Conservation (phyloP, 1,284 basidiomycete species). For the Tilletia walkeri region DNA sequence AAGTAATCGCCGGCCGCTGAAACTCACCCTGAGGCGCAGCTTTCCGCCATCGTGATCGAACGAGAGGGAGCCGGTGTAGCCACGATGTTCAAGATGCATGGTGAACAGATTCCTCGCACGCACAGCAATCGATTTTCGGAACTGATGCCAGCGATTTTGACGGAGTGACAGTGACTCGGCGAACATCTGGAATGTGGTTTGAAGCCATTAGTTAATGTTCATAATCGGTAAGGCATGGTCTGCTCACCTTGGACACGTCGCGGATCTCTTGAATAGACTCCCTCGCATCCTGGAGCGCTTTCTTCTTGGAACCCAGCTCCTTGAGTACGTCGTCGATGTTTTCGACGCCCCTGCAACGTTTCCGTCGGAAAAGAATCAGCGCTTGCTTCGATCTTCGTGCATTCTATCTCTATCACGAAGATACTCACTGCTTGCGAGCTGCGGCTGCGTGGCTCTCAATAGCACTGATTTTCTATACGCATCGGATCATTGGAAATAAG, state of each 20-base stretch:
- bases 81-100: slow-evolving; percentile 76
- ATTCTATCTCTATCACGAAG: not conserved
- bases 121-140: slow-evolving; percentile 78
- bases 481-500: too few species aligned
- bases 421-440: not conserved
- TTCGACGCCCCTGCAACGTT: slow-evolving; percentile 2
- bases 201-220: not conserved
- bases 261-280: not conserved
- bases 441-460: not conserved
- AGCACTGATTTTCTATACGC: not conserved
- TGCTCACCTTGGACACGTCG: slow-evolving; percentile 6
- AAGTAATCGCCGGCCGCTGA: not conserved
- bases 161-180: slow-evolving; percentile 68
- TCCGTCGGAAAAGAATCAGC: not conserved
- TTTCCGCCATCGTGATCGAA: slow-evolving; percentile 74
- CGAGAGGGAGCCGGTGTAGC: slow-evolving; percentile 59
- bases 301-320: not conserved
- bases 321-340: slow-evolving; percentile 7
- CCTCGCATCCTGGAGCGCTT: not conserved
- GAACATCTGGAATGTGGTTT: slow-evolving; percentile 60
- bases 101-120: slow-evolving; percentile 81
- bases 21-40: slow-evolving; percentile 22
- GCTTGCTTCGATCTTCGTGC: not conserved
- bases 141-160: slow-evolving; percentile 75
- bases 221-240: not conserved